These are phyloP conservation scores for Hapsidospora chrysogenum DNA, from an alignment of 495 filamentous ascomycete genomes.

Conservation along the genomic window DNA sequence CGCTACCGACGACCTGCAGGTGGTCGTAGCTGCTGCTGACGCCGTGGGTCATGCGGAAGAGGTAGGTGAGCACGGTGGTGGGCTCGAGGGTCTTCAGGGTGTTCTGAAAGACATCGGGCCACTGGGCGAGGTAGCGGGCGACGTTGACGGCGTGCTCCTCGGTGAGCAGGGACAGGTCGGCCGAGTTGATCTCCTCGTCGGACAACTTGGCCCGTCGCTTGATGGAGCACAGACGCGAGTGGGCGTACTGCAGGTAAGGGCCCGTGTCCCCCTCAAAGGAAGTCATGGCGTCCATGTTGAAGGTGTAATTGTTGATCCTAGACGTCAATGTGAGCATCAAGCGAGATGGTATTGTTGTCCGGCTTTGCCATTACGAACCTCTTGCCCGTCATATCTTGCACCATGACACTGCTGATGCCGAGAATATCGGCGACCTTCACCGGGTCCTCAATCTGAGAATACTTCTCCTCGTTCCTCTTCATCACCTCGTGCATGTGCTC, in stretches of 20 bases:
- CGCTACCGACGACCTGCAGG: conserved; percentile 60
- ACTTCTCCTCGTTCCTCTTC: conserved; percentile 43
- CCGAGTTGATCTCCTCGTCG: conserved; percentile 34
- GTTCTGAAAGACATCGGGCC: conserved; percentile 46
- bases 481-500: conserved; percentile 52
- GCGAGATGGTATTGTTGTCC: too few species aligned
- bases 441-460: conserved; percentile 39
- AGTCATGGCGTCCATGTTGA: conserved; percentile 48
- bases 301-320: conserved; percentile 46
- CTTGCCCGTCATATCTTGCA: conserved; percentile 51
- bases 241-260: conserved; percentile 54
- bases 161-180: conserved; percentile 38
- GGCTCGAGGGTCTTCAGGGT: conserved; percentile 50
- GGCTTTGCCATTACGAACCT: too few species aligned
- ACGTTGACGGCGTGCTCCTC: conserved; percentile 44
- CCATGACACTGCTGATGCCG: conserved; percentile 46
- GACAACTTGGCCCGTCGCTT: conserved; percentile 33
- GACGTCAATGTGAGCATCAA: too few species aligned
- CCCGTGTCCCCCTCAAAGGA: conserved; percentile 57
- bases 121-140: conserved; percentile 42
- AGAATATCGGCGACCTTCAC: conserved; percentile 37
- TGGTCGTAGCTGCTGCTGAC: conserved; percentile 74
- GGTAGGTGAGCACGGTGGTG: conserved; percentile 56
- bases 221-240: conserved; percentile 47
- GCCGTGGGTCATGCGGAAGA: conserved; percentile 78